These are phyloP conservation scores for Syncephalastrum racemosum DNA, from an alignment of 371 early-diverging fungal species.

Conservation along the genomic window DNA sequence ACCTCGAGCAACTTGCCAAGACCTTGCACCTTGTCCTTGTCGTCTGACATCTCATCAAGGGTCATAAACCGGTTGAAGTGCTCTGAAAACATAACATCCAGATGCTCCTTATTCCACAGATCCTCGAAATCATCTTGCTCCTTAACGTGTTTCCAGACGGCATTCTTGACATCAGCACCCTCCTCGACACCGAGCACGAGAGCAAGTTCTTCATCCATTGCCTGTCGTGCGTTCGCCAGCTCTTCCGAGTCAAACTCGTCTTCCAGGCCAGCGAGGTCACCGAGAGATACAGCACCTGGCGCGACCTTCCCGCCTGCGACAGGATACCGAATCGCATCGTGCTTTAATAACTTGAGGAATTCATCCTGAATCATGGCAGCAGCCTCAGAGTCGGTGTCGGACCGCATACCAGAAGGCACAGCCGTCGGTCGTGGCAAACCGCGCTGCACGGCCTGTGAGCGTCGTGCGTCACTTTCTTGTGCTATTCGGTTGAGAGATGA, in stretches of 20 bases:
- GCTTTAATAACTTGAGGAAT: conserved; percentile 54
- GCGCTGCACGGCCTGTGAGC: conserved; percentile 75
- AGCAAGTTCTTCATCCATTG: conserved; percentile 40
- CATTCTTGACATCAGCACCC: conserved; percentile 29
- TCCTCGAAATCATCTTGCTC: conserved; percentile 37
- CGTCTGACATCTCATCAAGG: conserved; percentile 35
- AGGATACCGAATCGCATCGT: conserved; percentile 76
- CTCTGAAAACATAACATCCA: conserved; percentile 44
- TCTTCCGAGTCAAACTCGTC: conserved; percentile 49
- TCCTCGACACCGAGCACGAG: conserved; percentile 20
- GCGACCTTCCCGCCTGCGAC: conserved; percentile 57
- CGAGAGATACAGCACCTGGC: conserved; percentile 41
- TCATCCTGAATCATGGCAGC: conserved; percentile 62
- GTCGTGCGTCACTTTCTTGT: conserved; percentile 53
- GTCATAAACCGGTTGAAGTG: conserved; percentile 42
- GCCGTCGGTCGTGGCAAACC: conserved; percentile 76
- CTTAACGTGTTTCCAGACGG: conserved; percentile 37
- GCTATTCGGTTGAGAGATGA: conserved; percentile 22
- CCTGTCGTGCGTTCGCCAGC: conserved; percentile 42
- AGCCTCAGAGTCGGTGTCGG: conserved; percentile 23
- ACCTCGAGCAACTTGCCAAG: conserved; percentile 47
- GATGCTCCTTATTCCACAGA: conserved; percentile 39
- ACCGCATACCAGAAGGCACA: conserved; percentile 26
- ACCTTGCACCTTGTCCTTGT: conserved; percentile 43
- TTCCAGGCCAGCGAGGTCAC: conserved; percentile 42